phyloP scores from a whole-genome alignment of 345 rosid species.

The Lepidium sativum region DNA sequence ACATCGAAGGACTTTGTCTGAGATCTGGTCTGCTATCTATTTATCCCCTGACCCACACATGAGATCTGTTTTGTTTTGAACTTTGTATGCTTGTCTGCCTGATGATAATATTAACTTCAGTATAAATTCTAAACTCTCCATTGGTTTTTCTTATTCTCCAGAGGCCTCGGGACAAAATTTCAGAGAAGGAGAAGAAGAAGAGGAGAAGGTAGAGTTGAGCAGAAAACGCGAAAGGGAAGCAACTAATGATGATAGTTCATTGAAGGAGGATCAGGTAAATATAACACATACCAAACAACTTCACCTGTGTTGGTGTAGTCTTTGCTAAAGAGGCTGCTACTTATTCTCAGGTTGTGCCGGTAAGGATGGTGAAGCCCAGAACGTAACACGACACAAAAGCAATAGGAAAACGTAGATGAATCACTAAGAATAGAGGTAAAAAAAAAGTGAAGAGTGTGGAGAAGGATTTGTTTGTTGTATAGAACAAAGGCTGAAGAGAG shows the following conservation, averaged over 20 bases:
- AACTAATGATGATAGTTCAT: conserved; percentile 10
- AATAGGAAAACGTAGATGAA: conserved; percentile 19
- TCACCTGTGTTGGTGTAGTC: not conserved
- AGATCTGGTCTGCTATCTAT: conserved; percentile 14
- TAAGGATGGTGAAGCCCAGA: conserved; percentile 15
- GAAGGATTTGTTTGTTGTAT: conserved; percentile 10
- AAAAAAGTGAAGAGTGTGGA: not conserved
- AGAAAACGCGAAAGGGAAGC: conserved; percentile 22
- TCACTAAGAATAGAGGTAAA: conserved; percentile 10
- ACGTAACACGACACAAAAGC: not conserved
- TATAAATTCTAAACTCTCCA: conserved; percentile 1
- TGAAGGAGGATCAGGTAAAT: conserved; percentile 28
- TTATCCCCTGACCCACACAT: too few species aligned
- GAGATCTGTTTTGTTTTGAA: not conserved
- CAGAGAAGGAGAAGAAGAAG: conserved; percentile 33
- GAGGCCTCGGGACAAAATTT: conserved; percentile 81
- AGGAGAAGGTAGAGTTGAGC: conserved; percentile 13
- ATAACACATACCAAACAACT: not conserved
- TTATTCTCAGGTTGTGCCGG: conserved; percentile 24
- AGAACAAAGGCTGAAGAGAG: conserved; percentile 21
- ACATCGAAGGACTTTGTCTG: not conserved
- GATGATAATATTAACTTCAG: not conserved
- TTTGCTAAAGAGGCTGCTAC: conserved; percentile 10
- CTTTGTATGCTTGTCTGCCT: not conserved
- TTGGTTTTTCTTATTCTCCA: conserved; percentile 19